A percentile compares a stretch with the other conserved stretches of the same genome.
Evolutionary conservation across 2,329 filamentous ascomycete genomes (phyloP).

Genomic region (Pezicula radicicola): DNA sequence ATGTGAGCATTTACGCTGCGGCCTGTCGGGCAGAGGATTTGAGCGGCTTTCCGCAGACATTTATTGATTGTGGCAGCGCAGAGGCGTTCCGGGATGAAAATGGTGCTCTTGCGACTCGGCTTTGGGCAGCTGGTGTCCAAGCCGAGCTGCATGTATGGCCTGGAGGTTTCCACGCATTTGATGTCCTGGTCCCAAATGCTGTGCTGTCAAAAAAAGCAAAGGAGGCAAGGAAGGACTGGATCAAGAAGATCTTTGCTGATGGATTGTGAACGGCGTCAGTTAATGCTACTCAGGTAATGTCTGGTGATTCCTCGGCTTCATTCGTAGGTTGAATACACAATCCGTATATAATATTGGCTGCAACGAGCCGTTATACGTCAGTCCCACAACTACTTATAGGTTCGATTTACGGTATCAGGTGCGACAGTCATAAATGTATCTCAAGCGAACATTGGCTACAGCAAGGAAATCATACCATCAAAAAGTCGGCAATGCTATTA

Average conservation of each 20-base stretch:
- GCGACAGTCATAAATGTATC: too few relatives aligned
- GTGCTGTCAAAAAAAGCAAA: slow-evolving; percentile 1
- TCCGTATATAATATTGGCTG: too few relatives aligned
- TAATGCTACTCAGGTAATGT: too few relatives aligned
- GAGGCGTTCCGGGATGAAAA: slow-evolving; percentile 12
- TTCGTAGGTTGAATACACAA: too few relatives aligned
- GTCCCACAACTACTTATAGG: too few relatives aligned
- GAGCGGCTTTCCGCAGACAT: slow-evolving; percentile 6
- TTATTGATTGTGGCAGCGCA: slow-evolving; percentile 9
- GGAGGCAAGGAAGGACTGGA: not conserved
- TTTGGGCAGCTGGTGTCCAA: slow-evolving; percentile 5
- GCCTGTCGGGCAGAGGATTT: slow-evolving; percentile 9
- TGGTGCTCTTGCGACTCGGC: slow-evolving; percentile 7
- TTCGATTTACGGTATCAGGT: too few relatives aligned
- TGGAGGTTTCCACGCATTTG: slow-evolving; percentile 11
- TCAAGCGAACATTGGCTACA: too few relatives aligned
- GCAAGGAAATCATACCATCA: too few relatives aligned
- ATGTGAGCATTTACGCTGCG: not conserved
- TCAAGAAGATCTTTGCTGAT: not conserved
- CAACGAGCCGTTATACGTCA: too few relatives aligned
- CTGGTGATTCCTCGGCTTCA: too few relatives aligned
- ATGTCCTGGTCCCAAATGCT: slow-evolving; percentile 6
- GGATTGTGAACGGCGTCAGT: too few relatives aligned
- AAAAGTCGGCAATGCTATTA: too few relatives aligned
- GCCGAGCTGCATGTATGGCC: slow-evolving; percentile 12